Percentiles rank a stretch among this genome's conserved stretches.
Conservation (phyloP, 768 basidiomycete genomes). For the Filobasidium wieringae region DNA sequence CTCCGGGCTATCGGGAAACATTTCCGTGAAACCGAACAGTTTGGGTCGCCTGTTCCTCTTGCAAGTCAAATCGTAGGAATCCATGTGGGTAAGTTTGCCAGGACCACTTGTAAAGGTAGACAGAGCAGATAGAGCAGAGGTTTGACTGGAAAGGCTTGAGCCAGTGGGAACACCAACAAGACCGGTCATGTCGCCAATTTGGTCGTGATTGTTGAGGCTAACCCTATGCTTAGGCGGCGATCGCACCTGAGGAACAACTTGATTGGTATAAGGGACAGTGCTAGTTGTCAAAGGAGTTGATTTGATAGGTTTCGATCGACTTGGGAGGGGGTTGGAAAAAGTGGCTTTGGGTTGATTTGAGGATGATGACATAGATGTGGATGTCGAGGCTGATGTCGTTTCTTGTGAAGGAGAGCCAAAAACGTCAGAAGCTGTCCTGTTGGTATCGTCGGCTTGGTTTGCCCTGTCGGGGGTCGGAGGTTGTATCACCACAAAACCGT, state of each 20-base stretch:
- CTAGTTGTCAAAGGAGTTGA: not conserved
- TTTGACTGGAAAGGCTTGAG: not conserved
- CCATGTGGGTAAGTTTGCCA: not conserved
- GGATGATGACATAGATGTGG: not conserved
- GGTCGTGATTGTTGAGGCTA: not conserved
- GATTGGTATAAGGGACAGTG: not conserved
- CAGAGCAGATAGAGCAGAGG: too few species aligned
- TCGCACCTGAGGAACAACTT: not conserved
- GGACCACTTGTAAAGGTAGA: too few species aligned
- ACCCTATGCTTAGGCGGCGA: not conserved
- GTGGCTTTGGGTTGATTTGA: not conserved
- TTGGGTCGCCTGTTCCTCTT: slow-evolving; percentile 20
- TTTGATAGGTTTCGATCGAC: not conserved
- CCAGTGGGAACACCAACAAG: not conserved
- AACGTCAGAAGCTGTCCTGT: not conserved
- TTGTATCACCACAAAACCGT: too few species aligned
- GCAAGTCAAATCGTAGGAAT: not conserved
- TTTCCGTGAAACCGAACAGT: slow-evolving; percentile 36
- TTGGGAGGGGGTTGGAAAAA: not conserved
- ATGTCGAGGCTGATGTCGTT: not conserved
- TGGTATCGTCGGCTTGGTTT: not conserved
- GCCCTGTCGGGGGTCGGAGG: too few species aligned
- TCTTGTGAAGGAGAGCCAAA: not conserved
- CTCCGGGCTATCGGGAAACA: slow-evolving; percentile 11
- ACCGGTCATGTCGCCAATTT: not conserved